A percentile compares a stretch with the other conserved stretches of the same genome.
Conservation (phyloP, 208 protist species). For the Porcisia hertigi region DNA sequence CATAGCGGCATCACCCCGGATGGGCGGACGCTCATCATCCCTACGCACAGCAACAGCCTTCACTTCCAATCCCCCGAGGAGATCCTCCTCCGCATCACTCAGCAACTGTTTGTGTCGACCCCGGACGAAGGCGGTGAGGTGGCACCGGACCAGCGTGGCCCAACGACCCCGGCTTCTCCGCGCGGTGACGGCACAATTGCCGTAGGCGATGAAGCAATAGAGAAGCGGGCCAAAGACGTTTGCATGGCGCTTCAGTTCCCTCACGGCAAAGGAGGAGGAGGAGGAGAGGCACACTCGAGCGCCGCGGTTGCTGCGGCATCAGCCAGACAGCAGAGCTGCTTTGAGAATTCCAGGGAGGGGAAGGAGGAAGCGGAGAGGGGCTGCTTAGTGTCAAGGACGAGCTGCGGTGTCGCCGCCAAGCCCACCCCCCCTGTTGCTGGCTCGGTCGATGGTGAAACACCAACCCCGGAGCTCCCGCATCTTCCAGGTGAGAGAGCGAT, state of each 20-base stretch:
- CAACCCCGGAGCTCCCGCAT: neutral
- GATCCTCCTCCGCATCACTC: conserved; percentile 43
- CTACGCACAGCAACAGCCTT: conserved; percentile 54
- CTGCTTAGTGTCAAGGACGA: neutral
- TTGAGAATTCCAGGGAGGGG: neutral
- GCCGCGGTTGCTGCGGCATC: neutral
- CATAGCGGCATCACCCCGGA: conserved; percentile 61
- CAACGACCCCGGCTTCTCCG: neutral
- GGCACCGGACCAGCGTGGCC: conserved; percentile 2
- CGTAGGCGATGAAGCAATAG: neutral
- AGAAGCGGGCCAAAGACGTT: neutral
- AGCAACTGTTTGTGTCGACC: conserved; percentile 17
- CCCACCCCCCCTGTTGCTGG: neutral
- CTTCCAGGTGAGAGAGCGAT: neutral
- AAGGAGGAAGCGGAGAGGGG: neutral
- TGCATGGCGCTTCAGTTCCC: too few species aligned
- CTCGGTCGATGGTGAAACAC: neutral
- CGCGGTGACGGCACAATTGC: neutral
- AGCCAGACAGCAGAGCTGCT: neutral
- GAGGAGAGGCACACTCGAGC: neutral
- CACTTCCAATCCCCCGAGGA: conserved; percentile 56
- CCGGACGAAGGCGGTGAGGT: conserved; percentile 22
- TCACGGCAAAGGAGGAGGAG: neutral
- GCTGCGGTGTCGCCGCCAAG: neutral
- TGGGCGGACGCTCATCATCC: conserved; percentile 65